Conservation (phyloP, 2,329 filamentous ascomycete species). For the Penicillium brevicompactum region DNA sequence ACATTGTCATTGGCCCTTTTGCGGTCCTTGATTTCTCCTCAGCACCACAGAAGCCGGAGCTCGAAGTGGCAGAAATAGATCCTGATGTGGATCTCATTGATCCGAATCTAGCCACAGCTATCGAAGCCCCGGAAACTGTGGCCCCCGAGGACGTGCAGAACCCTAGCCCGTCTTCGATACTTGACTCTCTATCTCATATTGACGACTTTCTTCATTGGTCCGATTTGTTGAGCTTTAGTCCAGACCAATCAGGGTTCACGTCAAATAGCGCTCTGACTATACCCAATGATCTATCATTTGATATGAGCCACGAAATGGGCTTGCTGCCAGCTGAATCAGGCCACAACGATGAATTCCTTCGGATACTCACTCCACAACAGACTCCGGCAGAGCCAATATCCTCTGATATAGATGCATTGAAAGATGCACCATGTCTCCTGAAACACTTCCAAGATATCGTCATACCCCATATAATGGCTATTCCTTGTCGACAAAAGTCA, state of each 20-base stretch:
- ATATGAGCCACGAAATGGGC: conserved; percentile 10
- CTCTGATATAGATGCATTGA: conserved; percentile 13
- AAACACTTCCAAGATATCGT: conserved; percentile 37
- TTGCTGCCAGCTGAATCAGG: conserved; percentile 4
- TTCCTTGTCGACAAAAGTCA: conserved; percentile 34
- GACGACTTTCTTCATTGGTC: conserved; percentile 38
- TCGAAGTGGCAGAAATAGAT: neutral
- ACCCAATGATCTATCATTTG: conserved; percentile 16
- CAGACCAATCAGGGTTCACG: conserved; percentile 21
- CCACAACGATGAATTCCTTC: neutral
- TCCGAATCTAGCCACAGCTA: neutral
- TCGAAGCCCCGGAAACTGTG: neutral
- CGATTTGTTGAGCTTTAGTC: conserved; percentile 33
- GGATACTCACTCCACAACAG: conserved; percentile 12
- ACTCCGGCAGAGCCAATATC: conserved; percentile 11
- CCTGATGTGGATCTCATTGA: neutral
- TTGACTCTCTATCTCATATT: conserved; percentile 26
- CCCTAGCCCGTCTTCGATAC: conserved; percentile 15
- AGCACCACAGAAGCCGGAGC: neutral
- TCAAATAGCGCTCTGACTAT: conserved; percentile 16
- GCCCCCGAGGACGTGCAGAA: conserved; percentile 9
- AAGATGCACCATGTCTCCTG: conserved; percentile 28
- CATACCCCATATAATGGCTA: conserved; percentile 33
- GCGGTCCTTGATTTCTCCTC: conserved; percentile 30
- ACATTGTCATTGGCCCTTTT: conserved; percentile 35